Conservation (phyloP, 2,329 filamentous ascomycete species). For the Elsinoe necatrix region DNA sequence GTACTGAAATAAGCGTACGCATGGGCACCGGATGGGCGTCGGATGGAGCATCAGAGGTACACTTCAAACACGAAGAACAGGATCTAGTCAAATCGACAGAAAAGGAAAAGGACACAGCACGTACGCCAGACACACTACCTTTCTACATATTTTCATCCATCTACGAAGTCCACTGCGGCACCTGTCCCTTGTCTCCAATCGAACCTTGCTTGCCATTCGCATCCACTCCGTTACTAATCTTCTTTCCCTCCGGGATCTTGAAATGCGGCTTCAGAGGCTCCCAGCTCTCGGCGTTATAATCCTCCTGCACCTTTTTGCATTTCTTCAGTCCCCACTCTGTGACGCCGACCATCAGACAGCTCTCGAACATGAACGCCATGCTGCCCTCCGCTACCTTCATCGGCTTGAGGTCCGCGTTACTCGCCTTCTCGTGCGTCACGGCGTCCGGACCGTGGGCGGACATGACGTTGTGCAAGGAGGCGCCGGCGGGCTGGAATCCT, state of each 20-base stretch:
- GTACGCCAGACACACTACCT: background rate
- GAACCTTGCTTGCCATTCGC: slow-evolving; percentile 18
- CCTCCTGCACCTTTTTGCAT: slow-evolving; percentile 61
- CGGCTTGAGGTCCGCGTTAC: slow-evolving; percentile 47
- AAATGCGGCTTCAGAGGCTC: slow-evolving; percentile 44
- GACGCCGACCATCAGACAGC: slow-evolving; percentile 60
- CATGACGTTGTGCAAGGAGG: slow-evolving; percentile 43
- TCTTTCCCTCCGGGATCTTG: slow-evolving; percentile 23
- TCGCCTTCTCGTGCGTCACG: slow-evolving; percentile 48
- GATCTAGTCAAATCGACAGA: background rate
- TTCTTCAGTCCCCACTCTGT: slow-evolving; percentile 64
- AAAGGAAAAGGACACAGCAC: background rate
- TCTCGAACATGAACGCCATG: slow-evolving; percentile 64
- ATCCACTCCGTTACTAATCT: slow-evolving; percentile 21
- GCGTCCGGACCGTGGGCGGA: slow-evolving; percentile 48
- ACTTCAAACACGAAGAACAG: background rate
- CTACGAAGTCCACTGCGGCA: slow-evolving; percentile 24
- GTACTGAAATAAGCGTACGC: background rate
- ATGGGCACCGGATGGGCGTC: too few relatives aligned
- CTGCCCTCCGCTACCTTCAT: slow-evolving; percentile 52
- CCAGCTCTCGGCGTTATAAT: slow-evolving; percentile 79
- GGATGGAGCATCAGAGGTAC: too few relatives aligned
- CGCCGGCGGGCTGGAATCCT: slow-evolving; percentile 53
- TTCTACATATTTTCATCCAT: background rate
- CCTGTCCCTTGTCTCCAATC: slow-evolving; percentile 24